These are phyloP conservation scores for Apiospora rasikravindrae DNA, from an alignment of 2,329 filamentous ascomycete genomes.

Conservation along the genomic window DNA sequence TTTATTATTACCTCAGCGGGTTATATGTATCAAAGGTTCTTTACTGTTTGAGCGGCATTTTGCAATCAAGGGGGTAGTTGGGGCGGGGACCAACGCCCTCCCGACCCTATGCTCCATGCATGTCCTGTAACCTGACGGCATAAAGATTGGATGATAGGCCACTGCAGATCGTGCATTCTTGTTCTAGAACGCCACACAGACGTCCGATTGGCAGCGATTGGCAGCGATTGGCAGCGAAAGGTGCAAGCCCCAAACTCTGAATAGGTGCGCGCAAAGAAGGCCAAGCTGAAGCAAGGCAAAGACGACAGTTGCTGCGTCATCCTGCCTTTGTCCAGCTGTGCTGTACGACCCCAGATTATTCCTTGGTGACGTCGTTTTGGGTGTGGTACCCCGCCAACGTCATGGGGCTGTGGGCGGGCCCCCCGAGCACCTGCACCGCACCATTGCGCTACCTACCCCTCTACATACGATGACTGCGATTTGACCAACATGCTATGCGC, in stretches of 20 bases:
- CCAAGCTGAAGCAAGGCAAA: neutral
- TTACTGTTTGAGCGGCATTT: too few relatives aligned
- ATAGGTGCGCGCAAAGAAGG: neutral
- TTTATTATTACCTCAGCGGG: too few relatives aligned
- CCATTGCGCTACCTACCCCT: neutral
- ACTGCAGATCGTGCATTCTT: neutral
- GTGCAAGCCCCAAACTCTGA: neutral
- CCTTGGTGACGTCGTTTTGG: conserved; percentile 8
- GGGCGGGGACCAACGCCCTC: too few relatives aligned
- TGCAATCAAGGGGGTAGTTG: too few relatives aligned
- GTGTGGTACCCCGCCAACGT: conserved; percentile 11
- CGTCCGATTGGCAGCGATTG: neutral
- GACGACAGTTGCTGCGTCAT: conserved; percentile 3
- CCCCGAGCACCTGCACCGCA: neutral
- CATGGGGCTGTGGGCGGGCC: conserved; percentile 5
- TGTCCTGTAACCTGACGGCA: neutral
- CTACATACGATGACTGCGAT: neutral
- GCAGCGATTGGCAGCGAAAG: neutral
- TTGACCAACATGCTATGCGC: neutral
- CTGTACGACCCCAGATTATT: conserved; percentile 10
- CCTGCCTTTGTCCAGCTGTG: neutral
- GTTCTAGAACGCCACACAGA: neutral
- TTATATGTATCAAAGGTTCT: too few relatives aligned
- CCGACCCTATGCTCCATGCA: too few relatives aligned
- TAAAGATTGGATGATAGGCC: neutral